Evolutionary conservation across 306 rosid species (phyloP), one percentile per base, ranked within the genome.

Genomic region (Herpetospermum pedunculosum): DNA sequence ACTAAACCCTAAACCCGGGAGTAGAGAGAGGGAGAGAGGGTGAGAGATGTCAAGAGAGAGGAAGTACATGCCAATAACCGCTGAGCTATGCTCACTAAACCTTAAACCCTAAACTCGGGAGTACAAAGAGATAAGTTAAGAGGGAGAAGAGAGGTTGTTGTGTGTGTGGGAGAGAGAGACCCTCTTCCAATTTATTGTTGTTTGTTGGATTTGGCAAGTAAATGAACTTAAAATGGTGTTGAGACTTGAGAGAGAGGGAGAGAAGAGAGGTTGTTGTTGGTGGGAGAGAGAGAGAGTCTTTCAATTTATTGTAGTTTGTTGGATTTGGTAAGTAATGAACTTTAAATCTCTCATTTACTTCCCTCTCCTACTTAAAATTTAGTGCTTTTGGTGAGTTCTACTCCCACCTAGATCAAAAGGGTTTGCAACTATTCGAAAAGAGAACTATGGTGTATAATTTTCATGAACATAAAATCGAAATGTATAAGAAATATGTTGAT

Each of bases 281-380:
- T 14, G 53, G 4, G 53, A 4, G 53, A 18, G 53, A 50, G 55
- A 4, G 28, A 23, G 62, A 11, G 35, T 3, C 43, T 62, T n/a
- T 4, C 47, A 63, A 37, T 63, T 63, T 63, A 64, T 35, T 37
- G 32, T 64, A 16, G 71, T 64, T 64, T 64, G 71, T 64, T 64
- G 71, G 71, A 38, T 64, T 64, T 64, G 69, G 69, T 62, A 34
- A 62, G 69, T 62, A 16, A 62, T 37, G 72, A 37, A 40, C 72
- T 65, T 65, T 4, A 60, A 65, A 65, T 65, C 72, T 41, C 72
- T 67, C 72, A 67, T 67, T 67, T 67, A 40, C 34, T 67, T 67
- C 72, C 29, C 34, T 41, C 35, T 67, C 72, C 52, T 63, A 63
- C 70, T 67, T 1, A 5, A 12, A 41, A 23, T 41, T 67, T 21